Conservation (phyloP, 2,329 filamentous ascomycete species). For the Arthrinium puccinioides region DNA sequence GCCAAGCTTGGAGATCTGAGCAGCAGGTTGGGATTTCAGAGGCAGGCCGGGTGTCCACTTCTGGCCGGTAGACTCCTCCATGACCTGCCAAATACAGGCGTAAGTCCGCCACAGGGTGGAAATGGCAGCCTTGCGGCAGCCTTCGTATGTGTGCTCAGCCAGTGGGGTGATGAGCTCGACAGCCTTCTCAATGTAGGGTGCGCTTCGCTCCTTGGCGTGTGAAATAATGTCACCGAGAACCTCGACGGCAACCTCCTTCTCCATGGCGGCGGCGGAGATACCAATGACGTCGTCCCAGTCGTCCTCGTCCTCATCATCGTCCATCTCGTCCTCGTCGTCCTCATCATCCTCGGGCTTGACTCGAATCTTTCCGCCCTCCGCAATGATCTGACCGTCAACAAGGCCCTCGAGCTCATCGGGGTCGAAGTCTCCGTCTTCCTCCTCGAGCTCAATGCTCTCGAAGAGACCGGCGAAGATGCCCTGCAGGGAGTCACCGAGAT, state of each 20-base stretch:
- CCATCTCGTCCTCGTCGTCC: slow-evolving; percentile 66
- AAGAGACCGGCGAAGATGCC: slow-evolving; percentile 76
- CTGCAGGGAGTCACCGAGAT: slow-evolving; percentile 71
- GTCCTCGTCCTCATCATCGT: slow-evolving; percentile 56
- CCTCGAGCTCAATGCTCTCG: slow-evolving; percentile 76
- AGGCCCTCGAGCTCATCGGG: slow-evolving; percentile 42
- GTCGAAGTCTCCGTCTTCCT: slow-evolving; percentile 78
- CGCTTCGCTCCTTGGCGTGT: slow-evolving; percentile 49
- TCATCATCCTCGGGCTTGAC: slow-evolving; percentile 63
- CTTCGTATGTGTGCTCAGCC: slow-evolving; percentile 84
- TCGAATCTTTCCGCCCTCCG: slow-evolving; percentile 81
- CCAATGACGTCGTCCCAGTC: slow-evolving; percentile 79
- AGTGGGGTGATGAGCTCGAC: slow-evolving; percentile 75
- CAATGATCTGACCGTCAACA: slow-evolving; percentile 42
- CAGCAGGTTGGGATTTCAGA: slow-evolving; percentile 68
- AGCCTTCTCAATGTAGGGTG: slow-evolving; percentile 73
- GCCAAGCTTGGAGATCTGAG: slow-evolving; percentile 76
- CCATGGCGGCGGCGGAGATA: slow-evolving; percentile 81
- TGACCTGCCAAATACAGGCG: slow-evolving; percentile 80
- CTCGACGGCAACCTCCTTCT: slow-evolving; percentile 96
- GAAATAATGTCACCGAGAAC: slow-evolving; percentile 89
- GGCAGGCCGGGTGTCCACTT: slow-evolving; percentile 91
- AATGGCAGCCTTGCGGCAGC: slow-evolving; percentile 85
- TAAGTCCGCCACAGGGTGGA: slow-evolving; percentile 91
- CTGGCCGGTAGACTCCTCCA: slow-evolving; percentile 67